A percentile compares a stretch with the other conserved stretches of the same genome.
These are phyloP conservation scores for Tagetes patula DNA, from an alignment of 129 eudicot species.

Conservation along the genomic window DNA sequence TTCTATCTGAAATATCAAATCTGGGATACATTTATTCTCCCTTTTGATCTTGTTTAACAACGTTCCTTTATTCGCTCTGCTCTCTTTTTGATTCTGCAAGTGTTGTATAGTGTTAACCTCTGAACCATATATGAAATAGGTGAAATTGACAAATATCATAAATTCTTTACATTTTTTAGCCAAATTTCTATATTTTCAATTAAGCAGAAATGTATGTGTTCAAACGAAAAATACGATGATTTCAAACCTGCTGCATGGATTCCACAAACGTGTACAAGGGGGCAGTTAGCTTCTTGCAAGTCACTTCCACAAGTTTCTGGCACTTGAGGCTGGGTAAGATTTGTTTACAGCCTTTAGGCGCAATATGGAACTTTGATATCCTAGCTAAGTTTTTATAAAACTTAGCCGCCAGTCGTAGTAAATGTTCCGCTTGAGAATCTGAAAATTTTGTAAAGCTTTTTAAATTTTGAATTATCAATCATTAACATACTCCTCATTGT, in stretches of 20 bases:
- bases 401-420: constrained; percentile 62
- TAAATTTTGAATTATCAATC: neutral
- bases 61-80: constrained; percentile 51
- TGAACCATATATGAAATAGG: neutral
- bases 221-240: constrained; percentile 1
- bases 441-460: constrained; percentile 28
- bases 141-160: neutral
- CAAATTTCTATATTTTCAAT: neutral
- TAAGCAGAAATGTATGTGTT: neutral
- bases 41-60: constrained; percentile 70
- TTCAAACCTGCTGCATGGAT: constrained; percentile 62
- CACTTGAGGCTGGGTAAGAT: constrained; percentile 55
- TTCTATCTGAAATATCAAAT: constrained; percentile 79
- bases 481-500: neutral
- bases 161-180: too few relatives aligned
- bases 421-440: constrained; percentile 76
- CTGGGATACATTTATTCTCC: constrained; percentile 85
- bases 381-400: constrained; percentile 72
- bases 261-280: constrained; percentile 64
- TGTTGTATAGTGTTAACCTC: constrained; percentile 1
- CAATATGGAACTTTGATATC: constrained; percentile 67
- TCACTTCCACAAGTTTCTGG: constrained; percentile 77
- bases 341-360: constrained; percentile 70
- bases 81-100: constrained; percentile 61
- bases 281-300: constrained; percentile 74